Conservation (phyloP, 768 basidiomycete species). For the Filobasidium floriforme region DNA sequence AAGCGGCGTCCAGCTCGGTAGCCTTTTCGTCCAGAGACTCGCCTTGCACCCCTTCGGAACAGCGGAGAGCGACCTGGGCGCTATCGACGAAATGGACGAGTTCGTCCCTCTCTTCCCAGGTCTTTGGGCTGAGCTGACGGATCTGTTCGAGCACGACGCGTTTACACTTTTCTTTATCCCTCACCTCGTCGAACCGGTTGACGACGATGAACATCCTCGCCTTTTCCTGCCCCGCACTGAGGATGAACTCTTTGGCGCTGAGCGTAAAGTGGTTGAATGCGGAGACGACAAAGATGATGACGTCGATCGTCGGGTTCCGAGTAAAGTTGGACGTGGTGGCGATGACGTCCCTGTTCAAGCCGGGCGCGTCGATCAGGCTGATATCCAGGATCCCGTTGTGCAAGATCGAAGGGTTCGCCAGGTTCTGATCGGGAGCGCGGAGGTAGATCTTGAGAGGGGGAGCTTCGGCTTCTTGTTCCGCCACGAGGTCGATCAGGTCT, state of each 20-base stretch:
- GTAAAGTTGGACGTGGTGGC: conserved; percentile 93
- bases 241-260: conserved; percentile 87
- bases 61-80: conserved; percentile 48
- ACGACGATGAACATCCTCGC: conserved; percentile 97
- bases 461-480: conserved; percentile 58
- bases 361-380: conserved; percentile 95
- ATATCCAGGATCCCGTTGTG: conserved; percentile 96
- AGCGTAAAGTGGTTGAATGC: conserved; percentile 98
- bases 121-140: conserved; percentile 80
- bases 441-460: conserved; percentile 82
- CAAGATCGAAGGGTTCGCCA: conserved; percentile 67
- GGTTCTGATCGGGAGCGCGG: conserved; percentile 60
- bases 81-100: conserved; percentile 99
- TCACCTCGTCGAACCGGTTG: conserved; percentile 93
- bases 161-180: conserved; percentile 87
- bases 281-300: conserved; percentile 94
- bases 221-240: conserved; percentile 89
- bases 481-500: conserved; percentile 71
- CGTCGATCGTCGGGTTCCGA: conserved; percentile 95
- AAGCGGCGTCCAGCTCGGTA: conserved; percentile 49
- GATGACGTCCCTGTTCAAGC: conserved; percentile 87
- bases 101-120: conserved; percentile 81
- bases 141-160: conserved; percentile 86
- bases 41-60: conserved; percentile 17
- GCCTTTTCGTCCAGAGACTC: conserved; percentile 14